Evolutionary conservation across 2,329 filamentous ascomycete species (phyloP), one percentile per base, ranked within the genome.

Genomic region (Colletotrichum horii): DNA sequence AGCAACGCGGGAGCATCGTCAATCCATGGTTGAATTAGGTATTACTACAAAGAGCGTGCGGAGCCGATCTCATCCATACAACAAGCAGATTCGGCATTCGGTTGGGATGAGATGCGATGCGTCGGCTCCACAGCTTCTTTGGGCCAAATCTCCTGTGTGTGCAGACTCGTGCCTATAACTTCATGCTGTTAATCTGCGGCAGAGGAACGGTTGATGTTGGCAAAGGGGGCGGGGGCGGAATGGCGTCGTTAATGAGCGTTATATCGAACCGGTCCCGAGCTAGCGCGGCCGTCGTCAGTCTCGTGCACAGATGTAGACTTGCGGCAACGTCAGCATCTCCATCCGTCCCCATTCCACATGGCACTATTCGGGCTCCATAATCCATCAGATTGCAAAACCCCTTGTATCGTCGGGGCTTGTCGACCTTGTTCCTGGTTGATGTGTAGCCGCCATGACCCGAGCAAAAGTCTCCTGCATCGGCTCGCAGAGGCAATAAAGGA

Each of bases 71-170:
- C 52, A 38, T n/a, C 52, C 48, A 74, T 55, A 65, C 43, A 52
- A 52, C 11, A 52, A 32, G 32, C 74, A 70, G 66, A 76, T 75
- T 75, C 74, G 74, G 74, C 74, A 75, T 74, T 76, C 74, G 74
- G 74, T 66, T 75, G 60, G 66, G 32, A 65, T 66, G 48, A 76
- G 71, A 70, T 74, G 60, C 48, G 60, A 70, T 70, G 66, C 60
- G 66, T 75, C 74, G 74, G 74, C 71, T 74, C 65, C 74, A 74
- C 71, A 70, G 14, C 71, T 64, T 36, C 65, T 66, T 76, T 74
- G 38, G 65, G 71, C 58, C 55, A 66, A 38, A 70, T 22, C n/a
- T 60, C 70, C 71, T 66, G 71, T 38, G 38, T 8, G 6, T 66
- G 38, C 38, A n/a, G 38, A 64, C 61, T 28, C 34, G 24, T 26